Evolutionary conservation across 257 asterid species (phyloP).

Genomic region (Solanum paucissectum): DNA sequence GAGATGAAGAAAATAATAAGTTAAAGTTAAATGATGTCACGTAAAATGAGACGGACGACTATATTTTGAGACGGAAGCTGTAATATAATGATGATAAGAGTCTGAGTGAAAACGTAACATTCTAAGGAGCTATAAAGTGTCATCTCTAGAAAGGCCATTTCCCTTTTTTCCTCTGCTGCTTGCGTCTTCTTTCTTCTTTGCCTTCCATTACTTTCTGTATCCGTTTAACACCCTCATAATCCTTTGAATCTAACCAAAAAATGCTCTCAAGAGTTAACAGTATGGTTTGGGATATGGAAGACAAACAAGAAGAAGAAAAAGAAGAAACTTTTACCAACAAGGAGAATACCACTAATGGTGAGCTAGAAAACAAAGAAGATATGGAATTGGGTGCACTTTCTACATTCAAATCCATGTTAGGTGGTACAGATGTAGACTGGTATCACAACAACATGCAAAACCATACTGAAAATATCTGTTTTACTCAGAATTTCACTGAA

Average conservation of each 20-base stretch:
- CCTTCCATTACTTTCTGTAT: background rate
- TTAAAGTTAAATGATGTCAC: background rate
- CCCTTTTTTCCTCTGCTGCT: slow-evolving; percentile 17
- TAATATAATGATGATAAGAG: background rate
- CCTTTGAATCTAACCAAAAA: background rate
- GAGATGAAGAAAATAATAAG: fast-evolving
- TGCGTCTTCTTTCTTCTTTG: slow-evolving; percentile 5
- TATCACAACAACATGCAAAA: slow-evolving; percentile 35
- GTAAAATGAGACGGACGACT: fast-evolving
- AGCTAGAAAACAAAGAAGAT: slow-evolving; percentile 16
- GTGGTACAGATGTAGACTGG: slow-evolving; percentile 61
- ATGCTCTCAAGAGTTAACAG: slow-evolving; percentile 66
- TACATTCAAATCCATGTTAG: slow-evolving; percentile 70
- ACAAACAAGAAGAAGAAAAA: slow-evolving; percentile 19
- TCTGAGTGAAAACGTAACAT: background rate
- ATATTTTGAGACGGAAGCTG: background rate
- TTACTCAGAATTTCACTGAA: slow-evolving; percentile 44
- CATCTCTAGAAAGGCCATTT: slow-evolving; percentile 5
- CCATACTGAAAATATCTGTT: slow-evolving; percentile 19
- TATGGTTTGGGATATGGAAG: slow-evolving; percentile 59
- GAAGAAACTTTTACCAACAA: background rate
- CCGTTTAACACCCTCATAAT: background rate
- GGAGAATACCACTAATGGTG: background rate
- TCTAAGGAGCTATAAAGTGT: slow-evolving; percentile 9
- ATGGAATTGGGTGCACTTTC: slow-evolving; percentile 48